Evolutionary conservation across 2,329 filamentous ascomycete genomes (phyloP).

Genomic region (Penicillium sp.): DNA sequence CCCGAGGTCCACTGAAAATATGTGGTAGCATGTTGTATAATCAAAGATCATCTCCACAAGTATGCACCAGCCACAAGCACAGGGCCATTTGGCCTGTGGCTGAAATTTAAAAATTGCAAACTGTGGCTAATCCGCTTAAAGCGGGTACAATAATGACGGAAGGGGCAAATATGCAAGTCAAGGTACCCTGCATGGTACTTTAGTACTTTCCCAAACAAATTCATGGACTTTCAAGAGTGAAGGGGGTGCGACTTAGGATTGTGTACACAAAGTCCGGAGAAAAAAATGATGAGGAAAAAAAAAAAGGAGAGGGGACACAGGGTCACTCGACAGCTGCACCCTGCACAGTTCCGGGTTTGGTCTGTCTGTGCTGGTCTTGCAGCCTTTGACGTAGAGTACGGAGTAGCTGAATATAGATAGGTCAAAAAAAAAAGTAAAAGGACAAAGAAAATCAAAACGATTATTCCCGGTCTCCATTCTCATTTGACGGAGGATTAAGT

Average conservation of each 20-base stretch:
- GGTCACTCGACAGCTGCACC: constrained; percentile 18
- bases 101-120: constrained; percentile 1
- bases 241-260: constrained; percentile 1
- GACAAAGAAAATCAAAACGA: not conserved
- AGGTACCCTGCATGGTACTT: constrained; percentile 17
- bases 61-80: constrained; percentile 1
- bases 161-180: constrained; percentile 25
- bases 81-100: not conserved
- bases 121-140: constrained; percentile 14
- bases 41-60: constrained; percentile 2
- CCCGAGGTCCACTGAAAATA: not conserved
- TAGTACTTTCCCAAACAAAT: constrained; percentile 1
- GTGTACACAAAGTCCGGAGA: not conserved
- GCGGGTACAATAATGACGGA: constrained; percentile 23
- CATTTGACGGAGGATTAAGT: constrained; percentile 1
- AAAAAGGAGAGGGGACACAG: constrained; percentile 2
- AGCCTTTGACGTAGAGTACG: constrained; percentile 12
- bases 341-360: constrained; percentile 21
- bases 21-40: not conserved
- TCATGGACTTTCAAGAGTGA: not conserved
- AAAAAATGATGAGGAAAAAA: constrained; percentile 1
- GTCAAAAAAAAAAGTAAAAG: not conserved
- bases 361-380: constrained; percentile 18
- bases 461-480: not conserved
- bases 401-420: not conserved